Evolutionary conservation across 192 early-diverging fungal species (phyloP), one percentile per base, ranked within the genome.

Genomic region (Lunasporangiospora selenospora): DNA sequence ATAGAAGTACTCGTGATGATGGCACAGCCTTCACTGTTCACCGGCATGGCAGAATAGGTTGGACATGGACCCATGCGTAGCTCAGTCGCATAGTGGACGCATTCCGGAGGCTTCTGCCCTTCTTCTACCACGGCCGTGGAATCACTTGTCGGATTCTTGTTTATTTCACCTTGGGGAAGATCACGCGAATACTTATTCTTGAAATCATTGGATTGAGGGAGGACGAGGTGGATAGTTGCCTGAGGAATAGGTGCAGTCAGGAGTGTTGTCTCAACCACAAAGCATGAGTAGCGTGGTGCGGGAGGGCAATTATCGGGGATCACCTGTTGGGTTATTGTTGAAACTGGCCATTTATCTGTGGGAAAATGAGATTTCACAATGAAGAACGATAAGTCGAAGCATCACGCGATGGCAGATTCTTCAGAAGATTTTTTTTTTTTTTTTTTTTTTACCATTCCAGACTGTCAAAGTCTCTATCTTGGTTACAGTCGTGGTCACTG

Each of bases 281-380:
- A 59, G 43, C 57, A 59, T 9, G 57, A 59, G 57, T 59, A 59
- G 15, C 45, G 31, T 12, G 57, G 57, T n/a, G 31, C 42, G 1
- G 45, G 34, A 27, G 57, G 57, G 37, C 57, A 59, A 23, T 59
- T 18, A 36, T 59, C 45, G 0, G 57, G 57, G 13, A 26, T n/a
- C 9, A 38, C 30, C 2, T n/a, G 3, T 18, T 59, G 57, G 3
- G 45, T 48, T 26, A 59, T 34, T 13, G 45, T 59, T 6, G 19
- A 29, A n/a, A 45, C 40, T 30, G 57, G 57, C 57, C 57, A 59
- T 43, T 34, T 59, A 59, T 36, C 21, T 13, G 24, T 12, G 23
- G 12, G 37, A 10, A 16, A 31, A 6, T n/a, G n/a, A n/a, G n/a
- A n/a, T n/a, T n/a, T n/a, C n/a, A n/a, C n/a, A n/a, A n/a, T n/a